Conservation (phyloP, 345 rosid species). For the Aquilaria yunnanensis region DNA sequence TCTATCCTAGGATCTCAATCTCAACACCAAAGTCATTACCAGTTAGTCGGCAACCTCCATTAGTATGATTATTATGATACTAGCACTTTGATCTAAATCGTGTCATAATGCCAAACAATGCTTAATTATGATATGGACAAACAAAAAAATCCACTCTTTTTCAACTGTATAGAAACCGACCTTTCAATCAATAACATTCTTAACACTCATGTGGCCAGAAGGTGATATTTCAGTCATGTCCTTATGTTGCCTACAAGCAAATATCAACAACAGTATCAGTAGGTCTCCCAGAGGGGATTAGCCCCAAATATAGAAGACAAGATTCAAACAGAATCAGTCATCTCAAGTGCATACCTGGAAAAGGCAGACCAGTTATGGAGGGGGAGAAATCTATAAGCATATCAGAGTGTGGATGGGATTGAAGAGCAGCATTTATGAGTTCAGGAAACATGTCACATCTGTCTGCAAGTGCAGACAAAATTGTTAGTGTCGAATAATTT, state of each 20-base stretch:
- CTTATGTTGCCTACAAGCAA: background rate
- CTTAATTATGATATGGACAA: too few relatives aligned
- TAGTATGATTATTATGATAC: too few relatives aligned
- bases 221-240: constrained; percentile 8
- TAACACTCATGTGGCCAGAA: constrained; percentile 16
- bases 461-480: constrained; percentile 16
- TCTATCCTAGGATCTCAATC: too few relatives aligned
- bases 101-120: too few relatives aligned
- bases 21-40: too few relatives aligned
- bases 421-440: constrained; percentile 2
- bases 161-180: constrained; percentile 15
- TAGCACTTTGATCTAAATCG: too few relatives aligned
- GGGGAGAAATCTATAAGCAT: constrained; percentile 10
- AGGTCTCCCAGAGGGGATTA: background rate
- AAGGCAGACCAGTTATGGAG: constrained; percentile 4
- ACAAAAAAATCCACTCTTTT: background rate
- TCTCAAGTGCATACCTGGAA: constrained; percentile 10
- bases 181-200: background rate
- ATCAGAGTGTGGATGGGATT: background rate
- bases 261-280: constrained; percentile 6
- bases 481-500: constrained; percentile 10
- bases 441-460: constrained; percentile 9
- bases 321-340: constrained; percentile 12
- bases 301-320: constrained; percentile 10
- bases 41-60: too few relatives aligned